A percentile compares a stretch with the other conserved stretches of the same genome.
These are phyloP conservation scores for Hypoxylon sp. DNA, from an alignment of 2,329 filamentous ascomycete genomes.

Conservation along the genomic window DNA sequence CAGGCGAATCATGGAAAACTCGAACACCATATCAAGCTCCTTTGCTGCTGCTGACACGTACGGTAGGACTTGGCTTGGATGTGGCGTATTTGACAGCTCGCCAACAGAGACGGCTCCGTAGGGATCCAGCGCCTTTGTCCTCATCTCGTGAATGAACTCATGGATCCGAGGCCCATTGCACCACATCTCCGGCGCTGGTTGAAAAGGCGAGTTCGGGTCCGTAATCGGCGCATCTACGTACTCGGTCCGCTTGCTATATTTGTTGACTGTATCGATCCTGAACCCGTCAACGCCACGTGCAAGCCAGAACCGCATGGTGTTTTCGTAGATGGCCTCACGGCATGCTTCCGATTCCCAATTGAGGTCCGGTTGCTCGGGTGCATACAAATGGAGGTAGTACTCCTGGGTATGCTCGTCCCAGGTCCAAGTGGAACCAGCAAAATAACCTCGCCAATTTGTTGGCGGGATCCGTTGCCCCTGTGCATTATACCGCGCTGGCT, in stretches of 20 bases:
- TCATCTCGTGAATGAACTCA: conserved; percentile 74
- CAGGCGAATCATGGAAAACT: conserved; percentile 70
- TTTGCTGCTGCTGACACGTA: conserved; percentile 68
- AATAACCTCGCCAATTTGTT: conserved; percentile 69
- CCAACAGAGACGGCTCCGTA: conserved; percentile 75
- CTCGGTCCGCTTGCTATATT: conserved; percentile 72
- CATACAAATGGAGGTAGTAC: conserved; percentile 74
- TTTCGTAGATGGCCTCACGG: conserved; percentile 75
- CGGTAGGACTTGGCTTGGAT: conserved; percentile 65
- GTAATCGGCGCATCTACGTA: conserved; percentile 68
- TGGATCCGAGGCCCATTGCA: conserved; percentile 74
- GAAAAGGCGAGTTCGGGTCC: conserved; percentile 57
- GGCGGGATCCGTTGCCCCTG: conserved; percentile 70
- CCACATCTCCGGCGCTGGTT: conserved; percentile 65
- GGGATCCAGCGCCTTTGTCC: conserved; percentile 63
- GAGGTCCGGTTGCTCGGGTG: conserved; percentile 79
- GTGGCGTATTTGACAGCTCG: conserved; percentile 71
- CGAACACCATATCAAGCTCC: conserved; percentile 74
- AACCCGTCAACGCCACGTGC: conserved; percentile 76
- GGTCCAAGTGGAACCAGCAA: conserved; percentile 66
- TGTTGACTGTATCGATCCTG: conserved; percentile 78
- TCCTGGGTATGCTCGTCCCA: conserved; percentile 66
- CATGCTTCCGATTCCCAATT: conserved; percentile 81
- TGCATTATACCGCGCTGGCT: conserved; percentile 66
- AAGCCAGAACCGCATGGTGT: conserved; percentile 81